Base-by-base conservation (phyloP, 768 basidiomycete species). In the Ramaria rubella region DNA sequence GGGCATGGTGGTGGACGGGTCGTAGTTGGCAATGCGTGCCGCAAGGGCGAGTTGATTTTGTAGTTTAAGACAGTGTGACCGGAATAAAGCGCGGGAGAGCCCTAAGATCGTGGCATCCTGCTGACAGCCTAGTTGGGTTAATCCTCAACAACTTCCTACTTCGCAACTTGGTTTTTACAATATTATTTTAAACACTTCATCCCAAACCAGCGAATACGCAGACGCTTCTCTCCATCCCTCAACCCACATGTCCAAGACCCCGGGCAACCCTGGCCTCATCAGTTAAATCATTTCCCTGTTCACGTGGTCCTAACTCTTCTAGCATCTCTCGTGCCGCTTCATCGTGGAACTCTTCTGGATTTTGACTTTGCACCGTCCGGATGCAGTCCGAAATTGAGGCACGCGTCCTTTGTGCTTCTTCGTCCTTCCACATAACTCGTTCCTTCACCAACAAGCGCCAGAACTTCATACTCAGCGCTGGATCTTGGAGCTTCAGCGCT, bases 381-480 rank as follows among this genome's bases (percentile, higher is more conserved):
- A 81, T 64, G 61, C 65, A 61, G 6, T 49, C 19, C 45, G 66
- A 68, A 38, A 86, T 78, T 23, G 65, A 64, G 1, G 64, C 58
- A 52, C 86, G 80, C 60, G 75, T 64, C 33, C 51, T 54, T 26
- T 51, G 58, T 61, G 84, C 82, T 62, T 76, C 73, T 19, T 19
- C 27, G 64, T 84, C 81, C 5, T 65, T 61, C 79, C 79, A 81
- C 55, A 78, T 70, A 5, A 75, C 69, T 65, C 70, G 76, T 26
- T 66, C 65, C 57, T 65, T 70, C 12, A 86, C 49, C 58, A 85
- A 66, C 49, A 67, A 61, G 48, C 66, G 62, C 86, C 86, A 88
- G 66, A 86, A 86, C 44, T 69, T 68, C 70, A 74, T 85, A 1
- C 83, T 86, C 69, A 82, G 67, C 59, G 61, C 57, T 0, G 81